Evolutionary conservation across 345 rosid species (phyloP), one percentile per base, ranked within the genome.

Genomic region (Ceriops decandra): DNA sequence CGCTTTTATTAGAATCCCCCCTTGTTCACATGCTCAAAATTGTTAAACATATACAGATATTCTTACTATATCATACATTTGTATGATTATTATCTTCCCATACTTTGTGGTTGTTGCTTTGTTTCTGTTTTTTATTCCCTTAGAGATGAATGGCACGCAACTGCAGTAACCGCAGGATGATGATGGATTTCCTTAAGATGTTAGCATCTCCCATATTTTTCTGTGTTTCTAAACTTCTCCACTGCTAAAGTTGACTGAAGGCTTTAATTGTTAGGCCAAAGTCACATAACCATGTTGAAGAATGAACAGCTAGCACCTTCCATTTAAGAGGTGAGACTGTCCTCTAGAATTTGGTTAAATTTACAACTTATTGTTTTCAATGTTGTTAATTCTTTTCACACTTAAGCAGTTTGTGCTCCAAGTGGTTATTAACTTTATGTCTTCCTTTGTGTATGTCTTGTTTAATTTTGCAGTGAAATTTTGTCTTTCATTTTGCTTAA

Each of bases 241-340:
- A 19, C 32, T 28, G 35, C 4, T 52, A 75, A 75, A 36, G 20
- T 56, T 71, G 56, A 65, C 66, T 24, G 32, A 15, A 47, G 53
- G 27, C 32, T 52, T 57, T 63, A 52, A 65, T 69, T 79, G 30
- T 63, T 53, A 83, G 86, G 85, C 47, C 86, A 75, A 74, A 70
- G 61, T 73, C 79, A 72, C 56, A 65, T 42, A 32, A 69, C 77
- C 6, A 63, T 63, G 59, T 62, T 67, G 58, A 80, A 79, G 79
- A 77, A 57, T 70, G 77, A 79, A 62, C 68, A 61, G 76, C 32
- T 67, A 67, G 71, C 28, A 56, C 75, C 63, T 63, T 52, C 62
- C 62, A 19, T 24, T 32, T 70, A 68, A 57, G 60, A 67, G 57
- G 66, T 72, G 69, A 64, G 57, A 36, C 21, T 54, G 58, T 54